A percentile compares a stretch with the other conserved stretches of the same genome.
These are phyloP conservation scores for Xylaria arbuscula DNA, from an alignment of 2,329 filamentous ascomycete species.

Conservation along the genomic window DNA sequence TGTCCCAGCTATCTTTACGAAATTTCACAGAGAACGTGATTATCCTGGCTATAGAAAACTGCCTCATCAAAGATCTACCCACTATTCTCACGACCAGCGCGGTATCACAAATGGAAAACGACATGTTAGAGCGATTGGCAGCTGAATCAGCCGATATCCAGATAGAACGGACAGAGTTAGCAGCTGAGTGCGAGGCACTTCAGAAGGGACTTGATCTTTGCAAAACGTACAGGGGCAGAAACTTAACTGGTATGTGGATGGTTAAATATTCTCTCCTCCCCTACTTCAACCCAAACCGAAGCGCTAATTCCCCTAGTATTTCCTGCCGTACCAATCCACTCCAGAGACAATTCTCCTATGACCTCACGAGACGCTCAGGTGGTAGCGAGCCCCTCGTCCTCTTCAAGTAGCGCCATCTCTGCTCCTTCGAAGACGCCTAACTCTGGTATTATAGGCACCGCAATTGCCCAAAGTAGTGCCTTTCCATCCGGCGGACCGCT, in stretches of 20 bases:
- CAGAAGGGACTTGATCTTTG: conserved; percentile 41
- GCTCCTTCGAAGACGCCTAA: neutral
- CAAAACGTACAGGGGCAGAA: conserved; percentile 39
- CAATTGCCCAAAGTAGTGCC: neutral
- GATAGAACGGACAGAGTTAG: conserved; percentile 40
- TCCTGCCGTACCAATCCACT: neutral
- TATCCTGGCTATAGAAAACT: conserved; percentile 52
- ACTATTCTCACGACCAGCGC: conserved; percentile 49
- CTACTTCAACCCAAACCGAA: neutral
- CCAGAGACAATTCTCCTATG: neutral
- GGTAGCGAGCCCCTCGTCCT: neutral
- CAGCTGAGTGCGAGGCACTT: conserved; percentile 39
- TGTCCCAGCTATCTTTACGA: conserved; percentile 44
- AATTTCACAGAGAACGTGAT: conserved; percentile 54
- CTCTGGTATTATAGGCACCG: neutral
- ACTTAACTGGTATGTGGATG: conserved; percentile 25
- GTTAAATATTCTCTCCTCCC: neutral
- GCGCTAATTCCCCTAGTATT: conserved; percentile 21
- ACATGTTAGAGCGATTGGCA: conserved; percentile 42
- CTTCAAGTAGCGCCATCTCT: neutral
- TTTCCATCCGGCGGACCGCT: neutral
- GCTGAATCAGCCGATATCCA: conserved; percentile 45
- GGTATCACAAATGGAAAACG: conserved; percentile 49
- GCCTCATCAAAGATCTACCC: conserved; percentile 51
- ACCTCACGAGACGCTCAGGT: neutral